phyloP scores from a whole-genome alignment of 192 early-diverging fungal genomes.

The Coemansia sp. region DNA sequence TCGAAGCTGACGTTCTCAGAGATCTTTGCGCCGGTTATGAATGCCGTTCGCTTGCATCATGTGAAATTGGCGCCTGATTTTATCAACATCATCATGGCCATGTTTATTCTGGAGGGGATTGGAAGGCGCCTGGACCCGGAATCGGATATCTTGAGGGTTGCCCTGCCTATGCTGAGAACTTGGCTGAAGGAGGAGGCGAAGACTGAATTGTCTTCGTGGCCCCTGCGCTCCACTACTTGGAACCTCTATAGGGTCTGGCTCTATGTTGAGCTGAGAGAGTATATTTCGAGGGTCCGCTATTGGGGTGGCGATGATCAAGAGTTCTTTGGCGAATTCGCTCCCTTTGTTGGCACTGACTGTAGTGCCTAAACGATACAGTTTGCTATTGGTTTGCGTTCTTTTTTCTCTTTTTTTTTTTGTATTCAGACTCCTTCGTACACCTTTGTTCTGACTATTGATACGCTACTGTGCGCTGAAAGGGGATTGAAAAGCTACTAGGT shows the following conservation, averaged over 20 bases:
- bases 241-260: conserved; percentile 47
- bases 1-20: conserved; percentile 78
- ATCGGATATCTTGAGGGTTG: conserved; percentile 83
- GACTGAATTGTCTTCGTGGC: conserved; percentile 21
- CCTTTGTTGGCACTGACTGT: conserved; percentile 43
- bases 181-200: conserved; percentile 46
- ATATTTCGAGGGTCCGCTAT: conserved; percentile 29
- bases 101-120: conserved; percentile 93
- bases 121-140: conserved; percentile 87
- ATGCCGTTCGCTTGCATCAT: conserved; percentile 86
- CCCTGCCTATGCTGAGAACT: conserved; percentile 68
- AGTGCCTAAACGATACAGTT: background rate
- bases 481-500: background rate
- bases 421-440: background rate
- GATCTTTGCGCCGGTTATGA: conserved; percentile 77
- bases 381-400: background rate
- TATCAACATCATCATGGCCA: conserved; percentile 87
- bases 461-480: background rate
- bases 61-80: conserved; percentile 95
- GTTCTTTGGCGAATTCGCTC: conserved; percentile 49
- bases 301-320: conserved; percentile 48
- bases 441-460: conserved; percentile 4
- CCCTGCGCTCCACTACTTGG: conserved; percentile 14
- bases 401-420: background rate
- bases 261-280: conserved; percentile 49